phyloP scores from a whole-genome alignment of 306 rosid genomes.

The Quercus bicolor region DNA sequence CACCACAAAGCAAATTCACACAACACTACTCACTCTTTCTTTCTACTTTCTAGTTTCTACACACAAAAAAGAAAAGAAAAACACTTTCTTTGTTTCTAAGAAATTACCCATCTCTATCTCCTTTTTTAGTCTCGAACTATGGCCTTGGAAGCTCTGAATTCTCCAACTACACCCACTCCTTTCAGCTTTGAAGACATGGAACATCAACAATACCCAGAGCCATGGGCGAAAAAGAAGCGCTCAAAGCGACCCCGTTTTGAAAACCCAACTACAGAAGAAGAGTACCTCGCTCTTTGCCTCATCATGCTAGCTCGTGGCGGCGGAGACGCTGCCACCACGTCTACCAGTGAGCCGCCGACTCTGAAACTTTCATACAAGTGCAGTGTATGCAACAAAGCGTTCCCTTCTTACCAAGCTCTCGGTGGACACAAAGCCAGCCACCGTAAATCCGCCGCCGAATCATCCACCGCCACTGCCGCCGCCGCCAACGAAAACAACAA shows the following conservation, averaged over 20 bases:
- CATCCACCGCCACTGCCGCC: constrained; percentile 14
- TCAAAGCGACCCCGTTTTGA: constrained; percentile 54
- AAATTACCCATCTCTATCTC: not conserved
- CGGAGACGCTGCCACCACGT: not conserved
- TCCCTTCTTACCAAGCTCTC: constrained; percentile 81
- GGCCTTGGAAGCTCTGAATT: constrained; percentile 80
- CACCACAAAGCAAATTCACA: too few species aligned
- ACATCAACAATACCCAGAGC: constrained; percentile 41
- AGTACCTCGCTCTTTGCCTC: constrained; percentile 94
- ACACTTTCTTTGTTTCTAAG: too few species aligned
- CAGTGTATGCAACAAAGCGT: constrained; percentile 64
- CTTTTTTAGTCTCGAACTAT: constrained; percentile 13
- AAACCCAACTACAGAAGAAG: constrained; percentile 57
- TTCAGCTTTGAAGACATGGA: constrained; percentile 19
- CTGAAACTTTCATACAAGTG: constrained; percentile 49
- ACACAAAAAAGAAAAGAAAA: too few species aligned
- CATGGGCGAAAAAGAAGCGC: constrained; percentile 71
- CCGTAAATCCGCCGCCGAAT: constrained; percentile 48
- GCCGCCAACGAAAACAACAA: constrained; percentile 5
- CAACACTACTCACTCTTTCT: not conserved
- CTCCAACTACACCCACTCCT: constrained; percentile 43
- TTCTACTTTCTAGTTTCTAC: not conserved
- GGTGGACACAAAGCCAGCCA: constrained; percentile 98
- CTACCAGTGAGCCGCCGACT: constrained; percentile 8
- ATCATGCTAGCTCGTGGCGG: constrained; percentile 86